Percentiles rank a stretch among this genome's conserved stretches.
Conservation (phyloP, 495 filamentous ascomycete species). For the Oleoguttula mirabilis region DNA sequence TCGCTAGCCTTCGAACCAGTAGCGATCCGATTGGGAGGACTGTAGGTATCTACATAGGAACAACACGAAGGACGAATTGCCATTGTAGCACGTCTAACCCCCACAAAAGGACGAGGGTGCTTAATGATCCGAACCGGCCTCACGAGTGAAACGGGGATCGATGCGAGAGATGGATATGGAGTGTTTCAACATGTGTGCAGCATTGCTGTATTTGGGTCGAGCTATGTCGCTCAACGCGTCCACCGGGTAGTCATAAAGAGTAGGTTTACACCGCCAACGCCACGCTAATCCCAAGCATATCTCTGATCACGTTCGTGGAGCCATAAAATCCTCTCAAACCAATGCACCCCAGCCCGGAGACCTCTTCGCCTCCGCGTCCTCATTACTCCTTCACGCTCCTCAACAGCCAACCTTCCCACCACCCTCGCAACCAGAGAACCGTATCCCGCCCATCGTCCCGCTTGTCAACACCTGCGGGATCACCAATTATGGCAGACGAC, state of each 20-base stretch:
- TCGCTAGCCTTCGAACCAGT: neutral
- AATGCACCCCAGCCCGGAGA: neutral
- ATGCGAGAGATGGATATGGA: neutral
- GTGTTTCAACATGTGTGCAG: neutral
- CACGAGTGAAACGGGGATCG: neutral
- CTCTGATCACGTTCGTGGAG: neutral
- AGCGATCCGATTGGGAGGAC: neutral
- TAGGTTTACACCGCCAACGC: conserved; percentile 1
- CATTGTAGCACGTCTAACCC: too few species aligned
- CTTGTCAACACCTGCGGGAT: conserved; percentile 50
- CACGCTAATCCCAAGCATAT: neutral
- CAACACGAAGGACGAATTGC: neutral
- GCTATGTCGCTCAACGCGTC: too few species aligned
- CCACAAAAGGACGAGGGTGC: neutral
- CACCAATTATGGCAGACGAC: conserved; percentile 48
- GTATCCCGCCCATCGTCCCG: conserved; percentile 50
- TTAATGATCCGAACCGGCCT: neutral
- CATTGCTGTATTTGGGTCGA: neutral
- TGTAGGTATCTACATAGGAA: neutral
- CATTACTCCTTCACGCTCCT: conserved; percentile 8
- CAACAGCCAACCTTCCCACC: conserved; percentile 50
- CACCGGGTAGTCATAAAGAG: too few species aligned
- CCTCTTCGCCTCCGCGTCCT: too few species aligned
- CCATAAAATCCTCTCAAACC: neutral
- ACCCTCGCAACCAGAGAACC: conserved; percentile 46